Evolutionary conservation across 768 basidiomycete species (phyloP).

Genomic region (Chalciporus pseudorubinellus): DNA sequence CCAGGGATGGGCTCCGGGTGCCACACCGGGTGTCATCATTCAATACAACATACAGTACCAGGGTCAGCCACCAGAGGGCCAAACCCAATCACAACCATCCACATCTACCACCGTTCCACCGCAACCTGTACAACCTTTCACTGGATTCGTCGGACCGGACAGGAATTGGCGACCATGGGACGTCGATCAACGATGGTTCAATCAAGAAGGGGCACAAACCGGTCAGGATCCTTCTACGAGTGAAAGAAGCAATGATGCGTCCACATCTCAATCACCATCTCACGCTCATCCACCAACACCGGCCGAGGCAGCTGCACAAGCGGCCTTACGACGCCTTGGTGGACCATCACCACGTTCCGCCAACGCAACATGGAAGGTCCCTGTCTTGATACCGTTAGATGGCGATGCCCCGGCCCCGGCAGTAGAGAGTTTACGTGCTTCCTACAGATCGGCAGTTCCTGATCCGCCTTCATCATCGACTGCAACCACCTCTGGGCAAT

Average conservation of each 20-base stretch:
- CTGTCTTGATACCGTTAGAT: conserved; percentile 27
- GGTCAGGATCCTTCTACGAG: conserved; percentile 11
- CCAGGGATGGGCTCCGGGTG: conserved; percentile 35
- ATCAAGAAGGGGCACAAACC: conserved; percentile 8
- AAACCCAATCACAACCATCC: conserved; percentile 29
- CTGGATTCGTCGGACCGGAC: conserved; percentile 63
- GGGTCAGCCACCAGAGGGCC: conserved; percentile 35
- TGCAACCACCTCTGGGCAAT: not conserved
- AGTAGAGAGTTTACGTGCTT: not conserved
- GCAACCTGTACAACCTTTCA: conserved; percentile 51
- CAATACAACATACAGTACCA: conserved; percentile 67
- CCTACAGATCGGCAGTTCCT: conserved; percentile 1
- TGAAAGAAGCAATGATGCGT: not conserved
- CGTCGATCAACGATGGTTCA: conserved; percentile 34
- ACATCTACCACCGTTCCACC: conserved; percentile 15
- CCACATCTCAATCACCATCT: conserved; percentile 8
- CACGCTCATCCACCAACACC: conserved; percentile 29
- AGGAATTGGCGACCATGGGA: conserved; percentile 69
- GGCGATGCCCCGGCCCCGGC: not conserved
- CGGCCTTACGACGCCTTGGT: conserved; percentile 56
- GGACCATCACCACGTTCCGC: conserved; percentile 14
- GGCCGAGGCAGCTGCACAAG: conserved; percentile 60
- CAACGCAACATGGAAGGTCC: conserved; percentile 21
- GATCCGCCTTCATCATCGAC: conserved; percentile 12
- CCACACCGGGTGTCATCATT: conserved; percentile 50